A percentile compares a stretch with the other conserved stretches of the same genome.
phyloP scores from a whole-genome alignment of 179 eudicot species.

The Beta corolliflora region DNA sequence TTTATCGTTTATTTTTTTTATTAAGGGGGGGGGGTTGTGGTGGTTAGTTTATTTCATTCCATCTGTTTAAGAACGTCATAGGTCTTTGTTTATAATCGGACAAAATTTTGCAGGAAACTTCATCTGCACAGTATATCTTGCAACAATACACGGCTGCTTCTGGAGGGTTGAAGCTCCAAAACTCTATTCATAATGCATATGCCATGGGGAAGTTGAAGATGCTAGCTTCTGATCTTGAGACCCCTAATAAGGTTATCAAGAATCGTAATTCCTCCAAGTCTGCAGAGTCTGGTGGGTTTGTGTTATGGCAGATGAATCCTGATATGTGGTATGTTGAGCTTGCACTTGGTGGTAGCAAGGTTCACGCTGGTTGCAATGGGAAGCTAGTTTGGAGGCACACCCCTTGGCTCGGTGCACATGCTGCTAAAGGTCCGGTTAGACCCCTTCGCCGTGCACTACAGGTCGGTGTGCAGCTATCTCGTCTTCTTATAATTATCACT shows the following conservation, averaged over 20 bases:
- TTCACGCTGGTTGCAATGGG: constrained; percentile 96
- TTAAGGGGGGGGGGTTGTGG: neutral
- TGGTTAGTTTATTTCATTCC: neutral
- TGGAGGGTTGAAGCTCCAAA: constrained; percentile 79
- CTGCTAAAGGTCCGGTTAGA: constrained; percentile 95
- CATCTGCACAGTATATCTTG: constrained; percentile 94
- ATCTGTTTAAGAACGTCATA: neutral
- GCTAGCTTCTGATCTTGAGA: constrained; percentile 90
- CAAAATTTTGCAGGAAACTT: constrained; percentile 68
- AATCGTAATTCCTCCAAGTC: constrained; percentile 62
- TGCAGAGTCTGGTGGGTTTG: constrained; percentile 95
- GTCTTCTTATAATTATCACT: neutral
- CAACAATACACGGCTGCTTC: constrained; percentile 96
- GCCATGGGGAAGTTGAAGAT: constrained; percentile 93
- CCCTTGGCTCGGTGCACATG: constrained; percentile 97
- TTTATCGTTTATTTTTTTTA: neutral
- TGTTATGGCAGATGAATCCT: constrained; percentile 97
- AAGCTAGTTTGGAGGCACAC: constrained; percentile 98
- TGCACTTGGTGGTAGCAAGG: constrained; percentile 94
- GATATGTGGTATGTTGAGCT: constrained; percentile 99
- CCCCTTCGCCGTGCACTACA: constrained; percentile 97
- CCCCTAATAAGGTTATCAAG: constrained; percentile 75
- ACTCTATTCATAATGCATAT: constrained; percentile 74
- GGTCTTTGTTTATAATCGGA: neutral
- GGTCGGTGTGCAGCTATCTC: constrained; percentile 41